phyloP scores from a whole-genome alignment of 345 rosid genomes.

The Lenwebbia sp. region DNA sequence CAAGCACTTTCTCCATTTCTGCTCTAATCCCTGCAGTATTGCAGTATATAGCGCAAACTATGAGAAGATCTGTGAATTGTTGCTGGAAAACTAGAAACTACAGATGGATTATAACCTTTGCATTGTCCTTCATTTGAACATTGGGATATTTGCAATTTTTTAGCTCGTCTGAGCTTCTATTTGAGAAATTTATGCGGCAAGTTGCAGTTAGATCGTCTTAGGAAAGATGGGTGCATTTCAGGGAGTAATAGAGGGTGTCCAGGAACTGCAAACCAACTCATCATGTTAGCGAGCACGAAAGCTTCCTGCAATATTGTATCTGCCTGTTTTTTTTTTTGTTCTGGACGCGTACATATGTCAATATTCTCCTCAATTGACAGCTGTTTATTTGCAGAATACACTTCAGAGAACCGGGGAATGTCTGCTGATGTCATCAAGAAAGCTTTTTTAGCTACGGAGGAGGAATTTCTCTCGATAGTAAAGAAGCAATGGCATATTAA shows the following conservation, averaged over 20 bases:
- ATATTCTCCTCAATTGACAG: background rate
- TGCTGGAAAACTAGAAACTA: background rate
- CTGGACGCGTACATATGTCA: background rate
- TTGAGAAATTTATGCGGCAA: background rate
- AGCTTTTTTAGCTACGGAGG: constrained; percentile 87
- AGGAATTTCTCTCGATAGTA: constrained; percentile 74
- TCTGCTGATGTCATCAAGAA: constrained; percentile 71
- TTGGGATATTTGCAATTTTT: background rate
- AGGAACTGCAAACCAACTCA: background rate
- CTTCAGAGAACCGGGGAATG: constrained; percentile 73
- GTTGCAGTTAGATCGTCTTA: background rate
- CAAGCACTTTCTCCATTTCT: background rate
- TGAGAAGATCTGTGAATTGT: background rate
- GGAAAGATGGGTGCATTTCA: background rate
- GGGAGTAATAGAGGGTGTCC: background rate
- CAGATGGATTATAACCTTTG: background rate
- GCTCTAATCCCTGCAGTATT: background rate
- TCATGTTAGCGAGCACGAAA: background rate
- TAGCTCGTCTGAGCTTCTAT: background rate
- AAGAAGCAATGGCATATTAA: constrained; percentile 50
- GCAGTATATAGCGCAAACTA: background rate
- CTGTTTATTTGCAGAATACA: constrained; percentile 63
- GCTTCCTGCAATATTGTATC: background rate
- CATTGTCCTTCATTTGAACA: background rate
- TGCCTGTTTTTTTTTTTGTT: background rate